Percentiles rank a stretch among this genome's conserved stretches.
These are phyloP conservation scores for Sporothrix variecibatus DNA, from an alignment of 2,329 filamentous ascomycete species.

Conservation along the genomic window DNA sequence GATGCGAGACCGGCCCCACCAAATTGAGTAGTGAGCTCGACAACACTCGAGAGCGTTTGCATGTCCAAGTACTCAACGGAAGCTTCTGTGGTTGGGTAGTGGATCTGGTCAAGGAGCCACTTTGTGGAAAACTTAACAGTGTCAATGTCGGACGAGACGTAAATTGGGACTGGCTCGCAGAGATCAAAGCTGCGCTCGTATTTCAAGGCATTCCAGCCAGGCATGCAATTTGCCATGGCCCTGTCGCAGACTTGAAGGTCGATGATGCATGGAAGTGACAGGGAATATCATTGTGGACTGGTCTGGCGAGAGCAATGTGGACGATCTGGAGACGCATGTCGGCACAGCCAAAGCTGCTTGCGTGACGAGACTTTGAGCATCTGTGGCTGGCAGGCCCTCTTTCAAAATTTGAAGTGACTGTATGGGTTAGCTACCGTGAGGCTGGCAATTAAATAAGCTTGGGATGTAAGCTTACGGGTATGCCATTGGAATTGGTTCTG, in stretches of 20 bases:
- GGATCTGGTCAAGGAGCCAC: constrained; percentile 1
- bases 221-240: neutral
- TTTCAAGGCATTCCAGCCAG: neutral
- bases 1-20: neutral
- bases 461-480: neutral
- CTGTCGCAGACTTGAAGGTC: constrained; percentile 13
- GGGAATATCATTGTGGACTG: too few species aligned
- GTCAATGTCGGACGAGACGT: neutral
- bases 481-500: neutral
- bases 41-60: neutral
- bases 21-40: neutral
- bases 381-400: neutral
- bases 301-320: neutral
- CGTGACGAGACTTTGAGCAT: neutral
- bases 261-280: neutral
- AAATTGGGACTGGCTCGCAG: neutral
- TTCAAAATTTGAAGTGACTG: neutral
- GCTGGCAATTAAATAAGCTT: neutral
- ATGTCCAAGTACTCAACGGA: neutral
- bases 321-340: neutral
- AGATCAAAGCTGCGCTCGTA: too few species aligned
- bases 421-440: neutral
- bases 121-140: neutral
- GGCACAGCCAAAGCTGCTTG: neutral
- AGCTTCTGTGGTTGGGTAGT: neutral